Percentiles rank a stretch among this genome's conserved stretches.
phyloP scores from a whole-genome alignment of 352 stramenopile species.

The Pythium monospermum region DNA sequence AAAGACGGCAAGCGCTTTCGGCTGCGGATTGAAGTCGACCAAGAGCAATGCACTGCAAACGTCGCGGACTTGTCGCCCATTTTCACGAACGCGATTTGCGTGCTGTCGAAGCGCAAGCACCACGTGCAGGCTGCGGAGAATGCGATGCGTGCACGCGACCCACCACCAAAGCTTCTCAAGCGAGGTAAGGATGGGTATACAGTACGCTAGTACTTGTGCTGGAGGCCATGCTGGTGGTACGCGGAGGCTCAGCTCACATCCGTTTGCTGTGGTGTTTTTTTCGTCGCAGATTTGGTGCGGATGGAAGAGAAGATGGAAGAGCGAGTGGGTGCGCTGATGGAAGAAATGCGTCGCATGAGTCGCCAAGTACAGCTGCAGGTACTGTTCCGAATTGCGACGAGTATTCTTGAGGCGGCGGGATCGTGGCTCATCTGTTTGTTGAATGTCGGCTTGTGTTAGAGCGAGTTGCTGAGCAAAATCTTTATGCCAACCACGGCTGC shows the following conservation, averaged over 20 bases:
- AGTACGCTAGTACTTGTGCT: too few relatives aligned
- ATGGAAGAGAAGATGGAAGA: slow-evolving; percentile 55
- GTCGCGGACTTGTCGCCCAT: slow-evolving; percentile 69
- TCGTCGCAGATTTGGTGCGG: slow-evolving; percentile 37
- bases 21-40: slow-evolving; percentile 77
- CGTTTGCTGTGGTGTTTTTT: neutral
- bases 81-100: slow-evolving; percentile 84
- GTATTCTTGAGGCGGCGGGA: neutral
- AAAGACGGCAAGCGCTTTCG: slow-evolving; percentile 86
- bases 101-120: slow-evolving; percentile 83
- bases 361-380: slow-evolving; percentile 68
- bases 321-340: slow-evolving; percentile 48
- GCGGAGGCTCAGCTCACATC: too few relatives aligned
- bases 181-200: slow-evolving; percentile 52
- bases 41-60: slow-evolving; percentile 80
- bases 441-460: slow-evolving; percentile 30
- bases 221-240: too few relatives aligned
- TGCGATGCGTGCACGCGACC: slow-evolving; percentile 38
- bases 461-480: slow-evolving; percentile 42
- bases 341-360: slow-evolving; percentile 47
- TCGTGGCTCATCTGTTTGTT: neutral
- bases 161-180: slow-evolving; percentile 56
- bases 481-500: slow-evolving; percentile 24
- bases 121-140: slow-evolving; percentile 30
- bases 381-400: neutral